These are phyloP conservation scores for Phalaenopsis equestris DNA, from an alignment of 106 monocot species.

Conservation along the genomic window DNA sequence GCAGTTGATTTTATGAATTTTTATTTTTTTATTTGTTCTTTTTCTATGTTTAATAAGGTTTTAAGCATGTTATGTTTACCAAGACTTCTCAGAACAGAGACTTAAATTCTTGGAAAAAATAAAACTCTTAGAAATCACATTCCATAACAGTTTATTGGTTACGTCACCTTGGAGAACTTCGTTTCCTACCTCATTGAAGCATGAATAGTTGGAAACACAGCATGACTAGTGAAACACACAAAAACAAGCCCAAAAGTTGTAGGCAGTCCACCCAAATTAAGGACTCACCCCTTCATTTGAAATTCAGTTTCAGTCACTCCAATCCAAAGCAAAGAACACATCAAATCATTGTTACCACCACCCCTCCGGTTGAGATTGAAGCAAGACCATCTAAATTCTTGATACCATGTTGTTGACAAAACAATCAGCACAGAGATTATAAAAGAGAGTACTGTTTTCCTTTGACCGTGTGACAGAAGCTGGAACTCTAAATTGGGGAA, in stretches of 20 bases:
- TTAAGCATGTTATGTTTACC: too few relatives aligned
- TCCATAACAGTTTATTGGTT: too few relatives aligned
- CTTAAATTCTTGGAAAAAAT: too few relatives aligned
- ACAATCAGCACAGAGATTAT: conserved; percentile 31
- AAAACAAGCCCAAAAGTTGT: conserved; percentile 54
- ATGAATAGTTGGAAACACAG: conserved; percentile 68
- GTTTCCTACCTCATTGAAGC: conserved; percentile 52
- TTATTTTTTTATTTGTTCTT: too few relatives aligned
- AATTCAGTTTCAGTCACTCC: conserved; percentile 53
- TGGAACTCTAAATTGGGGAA: conserved; percentile 32
- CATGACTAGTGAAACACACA: conserved; percentile 72
- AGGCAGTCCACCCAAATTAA: conserved; percentile 39
- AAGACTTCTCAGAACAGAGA: too few relatives aligned
- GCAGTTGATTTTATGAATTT: too few relatives aligned
- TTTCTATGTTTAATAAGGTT: too few relatives aligned
- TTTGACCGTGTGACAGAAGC: conserved; percentile 13
- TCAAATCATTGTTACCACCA: conserved; percentile 40
- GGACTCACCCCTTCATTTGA: conserved; percentile 17
- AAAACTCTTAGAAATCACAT: too few relatives aligned
- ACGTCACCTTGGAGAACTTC: conserved; percentile 45
- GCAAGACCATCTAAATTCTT: conserved; percentile 45
- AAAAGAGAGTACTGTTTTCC: conserved; percentile 54
- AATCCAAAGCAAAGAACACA: conserved; percentile 44
- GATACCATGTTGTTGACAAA: conserved; percentile 57
- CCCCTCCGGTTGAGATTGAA: conserved; percentile 49